phyloP scores from a whole-genome alignment of 768 basidiomycete species.

The Lactarius quietus region DNA sequence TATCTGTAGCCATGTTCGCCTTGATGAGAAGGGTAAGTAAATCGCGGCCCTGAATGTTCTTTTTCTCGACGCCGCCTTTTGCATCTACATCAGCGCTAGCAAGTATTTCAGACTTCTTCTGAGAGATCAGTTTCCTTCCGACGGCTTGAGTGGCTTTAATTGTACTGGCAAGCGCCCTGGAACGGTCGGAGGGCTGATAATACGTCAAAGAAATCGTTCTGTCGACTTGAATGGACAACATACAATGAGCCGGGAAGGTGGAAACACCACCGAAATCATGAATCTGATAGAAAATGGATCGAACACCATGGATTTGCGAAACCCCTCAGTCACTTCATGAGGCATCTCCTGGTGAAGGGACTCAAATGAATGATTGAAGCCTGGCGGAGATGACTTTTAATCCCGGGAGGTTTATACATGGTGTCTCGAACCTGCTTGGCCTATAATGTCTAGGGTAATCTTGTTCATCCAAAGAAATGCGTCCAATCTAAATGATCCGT shows the following conservation, averaged over 20 bases:
- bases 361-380: conserved; percentile 20
- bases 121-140: conserved; percentile 31
- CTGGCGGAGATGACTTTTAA: background rate
- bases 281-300: conserved; percentile 16
- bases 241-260: conserved; percentile 14
- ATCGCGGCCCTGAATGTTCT: no score
- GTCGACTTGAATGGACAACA: background rate
- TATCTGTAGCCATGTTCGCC: conserved; percentile 62
- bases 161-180: conserved; percentile 1
- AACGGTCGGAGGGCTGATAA: no score
- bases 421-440: no score
- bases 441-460: no score
- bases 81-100: no score
- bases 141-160: conserved; percentile 28
- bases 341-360: no score
- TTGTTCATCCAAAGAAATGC: no score
- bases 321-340: no score
- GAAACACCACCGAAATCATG: conserved; percentile 10
- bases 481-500: no score
- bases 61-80: no score
- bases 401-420: background rate
- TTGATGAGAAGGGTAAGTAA: conserved; percentile 56
- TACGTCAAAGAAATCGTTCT: background rate
- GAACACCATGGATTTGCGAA: no score
- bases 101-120: conserved; percentile 36